Evolutionary conservation across 148 eudicot species (phyloP).

Genomic region (Limonium bicolor): DNA sequence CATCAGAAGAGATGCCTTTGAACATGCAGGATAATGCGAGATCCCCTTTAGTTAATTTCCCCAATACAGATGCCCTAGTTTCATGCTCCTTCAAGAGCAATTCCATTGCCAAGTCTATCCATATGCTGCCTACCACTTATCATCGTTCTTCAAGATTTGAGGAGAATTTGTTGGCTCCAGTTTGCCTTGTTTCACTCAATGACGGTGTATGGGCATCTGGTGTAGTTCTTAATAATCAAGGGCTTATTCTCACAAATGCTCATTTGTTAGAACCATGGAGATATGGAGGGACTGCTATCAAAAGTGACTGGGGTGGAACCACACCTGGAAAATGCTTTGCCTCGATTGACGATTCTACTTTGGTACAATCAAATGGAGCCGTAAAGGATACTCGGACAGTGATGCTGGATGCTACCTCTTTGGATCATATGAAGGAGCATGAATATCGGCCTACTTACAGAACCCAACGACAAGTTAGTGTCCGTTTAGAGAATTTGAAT

Average conservation of each 20-base stretch:
- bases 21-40: conserved; percentile 11
- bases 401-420: conserved; percentile 14
- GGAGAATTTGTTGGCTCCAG: conserved; percentile 48
- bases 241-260: conserved; percentile 92
- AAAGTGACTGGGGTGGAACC: conserved; percentile 20
- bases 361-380: conserved; percentile 2
- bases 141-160: conserved; percentile 21
- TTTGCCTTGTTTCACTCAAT: conserved; percentile 69
- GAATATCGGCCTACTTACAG: conserved; percentile 8
- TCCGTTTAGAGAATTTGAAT: conserved; percentile 53
- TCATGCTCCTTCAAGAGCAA: conserved; percentile 7
- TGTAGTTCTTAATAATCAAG: conserved; percentile 60
- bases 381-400: conserved; percentile 3
- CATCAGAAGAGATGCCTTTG: conserved; percentile 23
- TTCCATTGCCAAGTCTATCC: conserved; percentile 6
- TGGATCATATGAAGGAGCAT: conserved; percentile 14
- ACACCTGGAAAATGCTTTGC: conserved; percentile 11
- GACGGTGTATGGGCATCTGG: conserved; percentile 97
- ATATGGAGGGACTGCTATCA: conserved; percentile 37
- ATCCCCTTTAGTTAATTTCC: conserved; percentile 7
- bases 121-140: conserved; percentile 11
- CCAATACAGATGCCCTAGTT: conserved; percentile 12
- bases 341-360: conserved; percentile 10
- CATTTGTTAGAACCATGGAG: conserved; percentile 98
- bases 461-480: conserved; percentile 30